phyloP scores from a whole-genome alignment of 179 eudicot genomes.

The Silene vulgaris region DNA sequence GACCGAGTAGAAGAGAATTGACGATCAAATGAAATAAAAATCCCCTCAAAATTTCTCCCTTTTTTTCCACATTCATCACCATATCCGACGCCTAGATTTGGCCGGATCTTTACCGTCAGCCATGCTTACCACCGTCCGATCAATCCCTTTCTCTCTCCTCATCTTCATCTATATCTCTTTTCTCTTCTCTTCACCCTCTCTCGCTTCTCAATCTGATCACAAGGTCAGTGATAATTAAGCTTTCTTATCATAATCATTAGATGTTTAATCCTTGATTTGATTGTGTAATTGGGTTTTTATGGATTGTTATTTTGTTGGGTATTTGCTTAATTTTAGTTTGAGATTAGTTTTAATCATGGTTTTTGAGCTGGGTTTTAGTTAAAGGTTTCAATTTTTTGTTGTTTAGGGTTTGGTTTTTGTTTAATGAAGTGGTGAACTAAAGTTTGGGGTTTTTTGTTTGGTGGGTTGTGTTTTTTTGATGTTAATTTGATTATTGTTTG shows the following conservation, averaged over 20 bases:
- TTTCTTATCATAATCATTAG: neutral
- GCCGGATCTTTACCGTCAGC: conserved; percentile 26
- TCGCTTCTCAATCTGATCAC: conserved; percentile 77
- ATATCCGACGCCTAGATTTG: conserved; percentile 29
- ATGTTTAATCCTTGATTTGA: neutral
- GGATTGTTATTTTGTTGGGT: neutral
- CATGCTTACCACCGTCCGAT: conserved; percentile 55
- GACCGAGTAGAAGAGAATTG: conserved; percentile 1
- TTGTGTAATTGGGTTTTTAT: neutral
- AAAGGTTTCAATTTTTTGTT: conserved; percentile 13
- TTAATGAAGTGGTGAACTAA: neutral
- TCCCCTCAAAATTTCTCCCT: neutral
- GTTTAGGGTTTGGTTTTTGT: conserved; percentile 17
- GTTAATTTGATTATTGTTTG: conserved; percentile 6
- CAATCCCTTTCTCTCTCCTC: conserved; percentile 11
- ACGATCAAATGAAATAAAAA: conserved; percentile 14
- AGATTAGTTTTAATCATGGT: conserved; percentile 7
- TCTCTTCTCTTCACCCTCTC: conserved; percentile 35
- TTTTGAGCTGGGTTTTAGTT: conserved; percentile 23
- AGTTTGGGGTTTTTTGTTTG: neutral
- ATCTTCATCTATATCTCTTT: conserved; percentile 9
- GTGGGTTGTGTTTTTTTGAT: conserved; percentile 2
- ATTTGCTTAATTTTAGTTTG: neutral
- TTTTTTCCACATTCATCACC: conserved; percentile 17
- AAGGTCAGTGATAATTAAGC: conserved; percentile 35